Evolutionary conservation across 345 rosid species (phyloP).

Genomic region (Trapa incisa): DNA sequence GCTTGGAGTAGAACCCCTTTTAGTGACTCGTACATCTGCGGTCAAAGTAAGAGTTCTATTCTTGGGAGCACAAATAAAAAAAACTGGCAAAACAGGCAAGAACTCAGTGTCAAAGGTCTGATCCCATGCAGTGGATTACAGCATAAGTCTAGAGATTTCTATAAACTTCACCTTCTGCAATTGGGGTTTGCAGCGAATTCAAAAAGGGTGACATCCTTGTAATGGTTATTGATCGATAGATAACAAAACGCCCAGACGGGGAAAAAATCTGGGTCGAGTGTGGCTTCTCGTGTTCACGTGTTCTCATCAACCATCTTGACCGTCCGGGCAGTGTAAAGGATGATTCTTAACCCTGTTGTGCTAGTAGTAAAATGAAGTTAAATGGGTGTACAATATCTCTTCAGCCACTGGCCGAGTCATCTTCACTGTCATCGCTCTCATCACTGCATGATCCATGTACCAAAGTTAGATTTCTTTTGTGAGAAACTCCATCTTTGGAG

Average conservation of each 20-base stretch:
- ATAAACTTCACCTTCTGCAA: neutral
- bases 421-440: slow-evolving; percentile 60
- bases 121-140: neutral
- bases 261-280: neutral
- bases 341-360: neutral
- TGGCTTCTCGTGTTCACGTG: neutral
- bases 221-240: neutral
- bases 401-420: slow-evolving; percentile 43
- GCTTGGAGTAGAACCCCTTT: neutral
- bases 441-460: slow-evolving; percentile 42
- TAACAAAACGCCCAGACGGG: neutral
- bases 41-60: neutral
- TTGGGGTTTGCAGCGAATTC: neutral
- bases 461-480: neutral
- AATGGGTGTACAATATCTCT: neutral
- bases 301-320: neutral
- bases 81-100: neutral
- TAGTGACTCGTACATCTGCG: neutral
- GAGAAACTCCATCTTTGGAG: neutral
- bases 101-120: neutral
- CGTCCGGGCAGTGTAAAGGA: neutral
- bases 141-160: neutral
- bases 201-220: neutral
- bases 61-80: neutral
- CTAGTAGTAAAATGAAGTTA: neutral